Evolutionary conservation across 2,329 filamentous ascomycete species (phyloP).

Genomic region (Beauveria sp.): DNA sequence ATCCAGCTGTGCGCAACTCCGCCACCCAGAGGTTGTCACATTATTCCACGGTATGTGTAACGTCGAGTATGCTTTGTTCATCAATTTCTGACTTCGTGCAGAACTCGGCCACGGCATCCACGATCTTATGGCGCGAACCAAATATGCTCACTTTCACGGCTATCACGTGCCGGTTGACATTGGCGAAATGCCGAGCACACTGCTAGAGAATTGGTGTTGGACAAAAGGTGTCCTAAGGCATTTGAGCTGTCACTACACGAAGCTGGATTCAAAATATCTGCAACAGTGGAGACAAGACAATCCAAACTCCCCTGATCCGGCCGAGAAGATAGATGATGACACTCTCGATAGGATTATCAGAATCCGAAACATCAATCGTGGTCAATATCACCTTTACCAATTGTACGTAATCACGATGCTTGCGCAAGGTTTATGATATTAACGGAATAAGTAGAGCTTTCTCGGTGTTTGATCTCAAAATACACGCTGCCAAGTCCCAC

Average conservation of each 20-base stretch:
- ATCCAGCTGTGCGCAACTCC: not conserved
- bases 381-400: slow-evolving; percentile 2
- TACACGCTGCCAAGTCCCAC: not conserved
- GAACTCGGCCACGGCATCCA: slow-evolving; percentile 3
- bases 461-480: not conserved
- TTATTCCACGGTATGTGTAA: not conserved
- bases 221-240: not conserved
- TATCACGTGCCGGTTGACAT: not conserved
- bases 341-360: not conserved
- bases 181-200: not conserved
- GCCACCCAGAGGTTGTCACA: not conserved
- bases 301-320: not conserved
- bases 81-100: not conserved
- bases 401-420: not conserved
- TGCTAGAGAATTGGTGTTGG: slow-evolving; percentile 5
- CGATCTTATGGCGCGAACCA: not conserved
- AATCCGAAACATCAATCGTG: not conserved
- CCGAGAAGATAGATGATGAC: not conserved
- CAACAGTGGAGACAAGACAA: not conserved
- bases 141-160: not conserved
- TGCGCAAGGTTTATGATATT: not conserved
- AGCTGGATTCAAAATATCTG: not conserved
- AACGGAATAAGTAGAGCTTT: not conserved
- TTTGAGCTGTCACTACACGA: slow-evolving; percentile 1
- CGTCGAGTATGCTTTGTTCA: not conserved